Base-by-base conservation (phyloP, 305 asterid species). In the Plantago lanceolata region DNA sequence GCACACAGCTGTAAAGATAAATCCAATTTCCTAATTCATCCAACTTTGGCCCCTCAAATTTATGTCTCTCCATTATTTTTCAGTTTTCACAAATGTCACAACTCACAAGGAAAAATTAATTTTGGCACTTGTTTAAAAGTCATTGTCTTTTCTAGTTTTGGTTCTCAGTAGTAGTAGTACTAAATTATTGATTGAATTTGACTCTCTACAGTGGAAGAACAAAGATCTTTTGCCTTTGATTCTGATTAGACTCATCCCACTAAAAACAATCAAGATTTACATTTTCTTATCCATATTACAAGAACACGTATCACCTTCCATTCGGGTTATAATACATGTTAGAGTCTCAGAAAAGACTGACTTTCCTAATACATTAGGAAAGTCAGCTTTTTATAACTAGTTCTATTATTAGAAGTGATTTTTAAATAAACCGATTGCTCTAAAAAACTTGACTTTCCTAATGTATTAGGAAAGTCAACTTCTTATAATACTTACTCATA, bases 1-100 rank as follows among this genome's bases (percentile, higher is more conserved):
- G 53, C 28, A 37, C 43, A 72, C 79, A 80, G 85, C 85, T 80
- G 82, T 80, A 72, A 72, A 62, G 47, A 33, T 56, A 37, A 15
- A 43, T 28, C 56, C 58, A 40, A 16, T 71, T 44, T 60, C 57
- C 68, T 62, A 66, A 74, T 64, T 74, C 57, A 59, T 68, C 17
- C 26, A 49, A 56, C 59, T 74, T 72, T 72, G 73, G 72, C 64
- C 76, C 75, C 73, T 61, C 76, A 62, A 54, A 54, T 67, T 76
- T 64, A 69, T 51, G 75, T 45, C 64, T 59, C 29, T 14, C 64
- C 57, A 51, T 68, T 24, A 24, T 49, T 65, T 33, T 54, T 24
- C 37, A 70, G 55, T 57, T 19, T 17, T 9, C 68, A 55, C 63
- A 65, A 65, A n/a, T 57, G n/a, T 19, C 48, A 55, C 59, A 18